Conservation (phyloP, 352 stramenopile species). For the Phytophthora crassamura region DNA sequence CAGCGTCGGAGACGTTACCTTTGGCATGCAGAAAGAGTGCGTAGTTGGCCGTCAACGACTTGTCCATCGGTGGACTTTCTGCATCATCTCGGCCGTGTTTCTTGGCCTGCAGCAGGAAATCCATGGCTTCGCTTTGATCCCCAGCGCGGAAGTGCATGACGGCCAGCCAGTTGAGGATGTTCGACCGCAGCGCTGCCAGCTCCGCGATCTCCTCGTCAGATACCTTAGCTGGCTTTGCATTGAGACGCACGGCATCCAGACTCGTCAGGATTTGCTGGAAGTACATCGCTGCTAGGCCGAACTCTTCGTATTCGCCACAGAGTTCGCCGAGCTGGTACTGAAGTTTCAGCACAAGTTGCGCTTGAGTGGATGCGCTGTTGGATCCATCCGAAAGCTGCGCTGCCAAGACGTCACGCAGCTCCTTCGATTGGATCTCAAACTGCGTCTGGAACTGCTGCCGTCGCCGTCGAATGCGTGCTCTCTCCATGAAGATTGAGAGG, state of each 20-base stretch:
- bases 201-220: conserved; percentile 12
- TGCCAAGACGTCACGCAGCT: conserved; percentile 25
- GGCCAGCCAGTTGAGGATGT: conserved; percentile 52
- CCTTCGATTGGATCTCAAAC: conserved; percentile 26
- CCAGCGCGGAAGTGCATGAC: conserved; percentile 40
- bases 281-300: conserved; percentile 39
- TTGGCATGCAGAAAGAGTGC: conserved; percentile 49
- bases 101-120: conserved; percentile 48
- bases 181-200: conserved; percentile 34
- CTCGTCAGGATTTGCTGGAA: conserved; percentile 41
- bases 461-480: conserved; percentile 29
- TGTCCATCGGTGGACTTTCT: conserved; percentile 22
- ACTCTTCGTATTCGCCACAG: conserved; percentile 42
- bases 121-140: conserved; percentile 43
- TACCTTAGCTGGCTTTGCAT: not conserved
- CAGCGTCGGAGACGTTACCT: conserved; percentile 40
- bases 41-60: conserved; percentile 50
- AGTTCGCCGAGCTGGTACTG: conserved; percentile 48
- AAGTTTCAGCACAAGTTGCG: conserved; percentile 23
- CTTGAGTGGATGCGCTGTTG: conserved; percentile 9
- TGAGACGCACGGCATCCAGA: conserved; percentile 5
- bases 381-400: conserved; percentile 9
- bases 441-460: conserved; percentile 45
- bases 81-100: conserved; percentile 21
- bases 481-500: conserved; percentile 32